Conservation (phyloP, 2,329 filamentous ascomycete species). For the Colletotrichum higginsianum region DNA sequence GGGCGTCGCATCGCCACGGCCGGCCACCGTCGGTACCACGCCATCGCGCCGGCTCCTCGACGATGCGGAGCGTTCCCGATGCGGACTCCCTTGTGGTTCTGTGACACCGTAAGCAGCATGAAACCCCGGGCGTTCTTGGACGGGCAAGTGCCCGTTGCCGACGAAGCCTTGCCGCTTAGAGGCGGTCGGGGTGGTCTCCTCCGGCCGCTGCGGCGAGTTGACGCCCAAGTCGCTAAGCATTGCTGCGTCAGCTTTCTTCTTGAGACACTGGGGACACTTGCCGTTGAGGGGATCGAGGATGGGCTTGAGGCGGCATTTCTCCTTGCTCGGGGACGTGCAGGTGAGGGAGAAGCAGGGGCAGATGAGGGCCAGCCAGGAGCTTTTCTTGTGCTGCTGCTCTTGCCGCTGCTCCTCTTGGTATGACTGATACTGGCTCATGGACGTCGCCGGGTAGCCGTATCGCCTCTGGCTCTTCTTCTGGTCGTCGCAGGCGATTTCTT, state of each 20-base stretch:
- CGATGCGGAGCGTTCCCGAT: background rate
- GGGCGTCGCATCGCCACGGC: background rate
- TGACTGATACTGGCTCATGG: background rate
- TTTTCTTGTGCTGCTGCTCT: background rate
- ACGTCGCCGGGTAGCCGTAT: background rate
- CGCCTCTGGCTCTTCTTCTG: background rate
- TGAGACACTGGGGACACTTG: conserved; percentile 26
- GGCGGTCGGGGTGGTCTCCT: too few relatives aligned
- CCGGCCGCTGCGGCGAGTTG: background rate
- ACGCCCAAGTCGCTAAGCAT: conserved; percentile 4
- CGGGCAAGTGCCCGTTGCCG: background rate
- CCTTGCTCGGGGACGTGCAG: background rate
- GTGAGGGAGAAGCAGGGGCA: conserved; percentile 18
- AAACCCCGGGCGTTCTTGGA: background rate
- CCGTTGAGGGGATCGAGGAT: conserved; percentile 2
- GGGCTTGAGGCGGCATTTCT: conserved; percentile 3
- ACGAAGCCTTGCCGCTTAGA: conserved; percentile 2
- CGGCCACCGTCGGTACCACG: background rate
- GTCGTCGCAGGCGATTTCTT: conserved; percentile 18
- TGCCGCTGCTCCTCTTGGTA: background rate
- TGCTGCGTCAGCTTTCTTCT: conserved; percentile 8
- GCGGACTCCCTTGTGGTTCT: background rate
- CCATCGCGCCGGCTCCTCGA: background rate
- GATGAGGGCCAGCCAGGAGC: conserved; percentile 18
- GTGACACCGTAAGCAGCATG: background rate